Conservation (phyloP, 768 basidiomycete species). For the Sporobolomyces roseus region DNA sequence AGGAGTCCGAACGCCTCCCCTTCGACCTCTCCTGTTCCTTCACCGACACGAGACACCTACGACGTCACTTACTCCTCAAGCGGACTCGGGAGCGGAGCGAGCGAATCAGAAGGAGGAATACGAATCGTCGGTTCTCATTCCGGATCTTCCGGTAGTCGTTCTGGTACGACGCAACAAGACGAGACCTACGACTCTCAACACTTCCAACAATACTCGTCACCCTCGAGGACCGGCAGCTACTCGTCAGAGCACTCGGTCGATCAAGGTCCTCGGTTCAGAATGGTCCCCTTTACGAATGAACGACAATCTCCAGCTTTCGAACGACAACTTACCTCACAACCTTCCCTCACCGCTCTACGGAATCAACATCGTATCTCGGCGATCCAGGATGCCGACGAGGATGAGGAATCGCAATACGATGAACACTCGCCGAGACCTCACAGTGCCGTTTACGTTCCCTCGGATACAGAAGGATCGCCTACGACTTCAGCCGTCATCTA, state of each 20-base stretch:
- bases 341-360: conserved; percentile 11
- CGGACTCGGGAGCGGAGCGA: not conserved
- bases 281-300: conserved; percentile 36
- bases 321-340: conserved; percentile 5
- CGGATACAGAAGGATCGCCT: conserved; percentile 8
- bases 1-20: conserved; percentile 4
- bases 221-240: conserved; percentile 22
- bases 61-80: conserved; percentile 1
- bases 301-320: conserved; percentile 11
- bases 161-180: not conserved
- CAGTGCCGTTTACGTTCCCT: conserved; percentile 28
- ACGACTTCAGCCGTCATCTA: conserved; percentile 27
- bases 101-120: conserved; percentile 17
- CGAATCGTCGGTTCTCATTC: conserved; percentile 27
- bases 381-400: conserved; percentile 22
- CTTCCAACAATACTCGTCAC: conserved; percentile 33
- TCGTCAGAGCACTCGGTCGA: conserved; percentile 21
- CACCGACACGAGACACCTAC: conserved; percentile 23
- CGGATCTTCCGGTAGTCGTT: conserved; percentile 7
- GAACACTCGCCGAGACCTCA: not conserved
- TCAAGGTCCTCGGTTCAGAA: conserved; percentile 26
- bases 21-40: conserved; percentile 3
- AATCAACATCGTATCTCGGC: conserved; percentile 14
- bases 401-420: not conserved
- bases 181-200: conserved; percentile 13